Conservation (phyloP, 2,329 filamentous ascomycete species). For the Ophioceras dolichostomum region DNA sequence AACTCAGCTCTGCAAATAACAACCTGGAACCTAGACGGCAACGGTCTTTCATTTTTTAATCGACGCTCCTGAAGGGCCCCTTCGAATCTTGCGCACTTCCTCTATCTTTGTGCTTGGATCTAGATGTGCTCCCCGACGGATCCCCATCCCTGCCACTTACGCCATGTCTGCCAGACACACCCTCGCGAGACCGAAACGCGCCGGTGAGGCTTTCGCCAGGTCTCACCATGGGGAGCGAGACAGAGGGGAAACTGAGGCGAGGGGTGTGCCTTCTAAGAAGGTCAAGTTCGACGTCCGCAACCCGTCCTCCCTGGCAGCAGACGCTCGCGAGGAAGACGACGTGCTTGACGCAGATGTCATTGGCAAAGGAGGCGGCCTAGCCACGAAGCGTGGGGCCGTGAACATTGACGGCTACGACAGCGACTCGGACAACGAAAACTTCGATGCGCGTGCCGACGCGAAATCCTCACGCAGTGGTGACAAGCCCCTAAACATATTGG, state of each 20-base stretch:
- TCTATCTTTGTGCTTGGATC: no score
- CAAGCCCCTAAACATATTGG: slow-evolving; percentile 32
- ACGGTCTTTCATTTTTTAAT: no score
- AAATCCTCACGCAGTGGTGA: slow-evolving; percentile 25
- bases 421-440: slow-evolving; percentile 85
- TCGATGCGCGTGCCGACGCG: slow-evolving; percentile 60
- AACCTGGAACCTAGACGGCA: no score
- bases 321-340: slow-evolving; percentile 58
- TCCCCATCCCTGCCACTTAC: no score
- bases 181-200: slow-evolving; percentile 69
- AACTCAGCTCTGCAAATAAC: no score
- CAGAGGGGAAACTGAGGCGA: slow-evolving; percentile 21
- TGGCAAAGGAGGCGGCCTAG: slow-evolving; percentile 56
- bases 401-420: slow-evolving; percentile 96
- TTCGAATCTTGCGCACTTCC: no score
- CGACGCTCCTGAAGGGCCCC: no score
- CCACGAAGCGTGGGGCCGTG: slow-evolving; percentile 83
- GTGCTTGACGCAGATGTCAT: slow-evolving; percentile 90
- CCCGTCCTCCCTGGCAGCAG: slow-evolving; percentile 79
- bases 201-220: slow-evolving; percentile 68
- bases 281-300: slow-evolving; percentile 92
- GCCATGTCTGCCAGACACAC: slow-evolving; percentile 48
- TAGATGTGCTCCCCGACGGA: no score
- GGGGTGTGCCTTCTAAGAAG: slow-evolving; percentile 46
- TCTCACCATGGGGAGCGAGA: slow-evolving; percentile 50